Base-by-base conservation (phyloP, 2,329 filamentous ascomycete genomes). In the Monosporascus sp. region DNA sequence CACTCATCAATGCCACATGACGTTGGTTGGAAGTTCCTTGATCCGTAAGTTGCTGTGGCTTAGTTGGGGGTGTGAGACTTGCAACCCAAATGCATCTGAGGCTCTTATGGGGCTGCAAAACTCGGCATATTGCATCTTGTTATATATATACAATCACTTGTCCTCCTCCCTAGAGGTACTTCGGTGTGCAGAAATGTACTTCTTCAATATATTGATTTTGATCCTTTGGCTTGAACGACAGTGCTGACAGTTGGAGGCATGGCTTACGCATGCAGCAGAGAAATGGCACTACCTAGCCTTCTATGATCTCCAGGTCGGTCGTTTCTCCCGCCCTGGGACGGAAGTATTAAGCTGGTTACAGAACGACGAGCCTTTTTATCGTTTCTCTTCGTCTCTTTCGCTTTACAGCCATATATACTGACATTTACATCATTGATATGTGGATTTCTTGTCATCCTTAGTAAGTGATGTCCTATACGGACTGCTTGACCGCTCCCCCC, bases 1-100 rank as follows among this genome's bases (percentile, higher is more conserved):
- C 22, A 49, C 51, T 52, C 48, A 55, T 50, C 54, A 44, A 51
- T 58, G 52, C 63, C 63, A 60, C 58, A 61, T 58, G 58, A 60
- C 51, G 44, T 35, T 54, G 40, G 53, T 49, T 54, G 50, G 45
- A 31, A 59, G 51, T 15, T 55, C 53, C 55, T 55, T 55, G 60
- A 57, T 43, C 52, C 54, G 40, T 49, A 53, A 50, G 50, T 58
- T 31, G 48, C 45, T 26, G 51, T 53, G 38, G 48, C 18, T 47
- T 35, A 43, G 46, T 52, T 51, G 51, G 52, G 53, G 53, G 54
- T 52, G 53, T 55, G 53, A 56, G 54, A 54, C 57, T 56, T 58
- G 56, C 51, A 57, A 56, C 58, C 56, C 45, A 52, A 60, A 53
- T 59, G 55, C 55, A 51, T 54, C 58, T 50, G 57, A 50, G 57